These are phyloP conservation scores for Sphagnum fallax DNA, from an alignment of 228 moss, liverwort and hornwort species.

Conservation along the genomic window DNA sequence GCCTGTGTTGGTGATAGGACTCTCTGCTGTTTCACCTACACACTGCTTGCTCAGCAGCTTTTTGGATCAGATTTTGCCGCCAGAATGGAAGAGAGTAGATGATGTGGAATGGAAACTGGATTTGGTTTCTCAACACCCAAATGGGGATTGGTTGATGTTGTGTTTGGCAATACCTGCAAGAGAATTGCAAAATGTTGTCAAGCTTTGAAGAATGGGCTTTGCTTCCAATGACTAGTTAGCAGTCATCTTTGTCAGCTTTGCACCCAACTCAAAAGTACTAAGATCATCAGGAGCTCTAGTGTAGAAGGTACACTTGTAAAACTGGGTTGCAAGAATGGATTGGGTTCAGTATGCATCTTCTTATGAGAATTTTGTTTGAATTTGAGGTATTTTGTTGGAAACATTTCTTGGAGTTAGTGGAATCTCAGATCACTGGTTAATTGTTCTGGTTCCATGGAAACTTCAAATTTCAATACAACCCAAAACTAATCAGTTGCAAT, in stretches of 20 bases:
- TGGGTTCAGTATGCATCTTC: neutral
- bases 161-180: conserved; percentile 61
- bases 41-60: conserved; percentile 32
- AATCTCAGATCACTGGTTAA: no score
- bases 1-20: conserved; percentile 47
- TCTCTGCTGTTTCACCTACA: conserved; percentile 41
- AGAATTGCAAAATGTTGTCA: conserved; percentile 52
- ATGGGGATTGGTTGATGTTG: conserved; percentile 51
- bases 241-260: conserved; percentile 51
- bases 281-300: conserved; percentile 41
- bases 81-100: conserved; percentile 54
- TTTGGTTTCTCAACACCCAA: conserved; percentile 46
- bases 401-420: no score
- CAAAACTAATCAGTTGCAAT: no score
- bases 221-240: conserved; percentile 37
- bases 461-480: no score
- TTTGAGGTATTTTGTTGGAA: no score
- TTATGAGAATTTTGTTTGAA: no score
- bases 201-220: conserved; percentile 69
- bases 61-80: conserved; percentile 50
- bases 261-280: conserved; percentile 41
- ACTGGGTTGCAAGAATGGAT: conserved; percentile 46
- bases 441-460: no score
- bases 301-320: conserved; percentile 52
- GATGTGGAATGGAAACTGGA: conserved; percentile 74